Evolutionary conservation across 2,329 filamentous ascomycete genomes (phyloP).

Genomic region (Clonostachys sp.): DNA sequence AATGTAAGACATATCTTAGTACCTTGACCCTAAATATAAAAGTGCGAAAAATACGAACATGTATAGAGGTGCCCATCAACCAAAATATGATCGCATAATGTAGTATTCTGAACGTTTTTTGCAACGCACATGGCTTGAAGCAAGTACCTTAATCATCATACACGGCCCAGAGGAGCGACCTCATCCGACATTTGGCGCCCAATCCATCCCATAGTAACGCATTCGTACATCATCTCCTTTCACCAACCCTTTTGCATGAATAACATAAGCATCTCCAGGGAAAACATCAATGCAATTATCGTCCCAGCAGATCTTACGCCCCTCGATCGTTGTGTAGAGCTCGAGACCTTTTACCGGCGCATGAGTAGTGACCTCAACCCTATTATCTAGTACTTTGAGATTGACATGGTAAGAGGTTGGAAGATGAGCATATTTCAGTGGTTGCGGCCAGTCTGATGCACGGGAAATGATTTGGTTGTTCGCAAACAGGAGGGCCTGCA

Average conservation of each 20-base stretch:
- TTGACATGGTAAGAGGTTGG: neutral
- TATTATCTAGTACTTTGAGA: neutral
- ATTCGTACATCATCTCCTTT: neutral
- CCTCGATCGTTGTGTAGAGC: neutral
- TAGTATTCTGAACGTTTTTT: no score
- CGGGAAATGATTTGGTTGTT: neutral
- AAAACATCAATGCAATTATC: neutral
- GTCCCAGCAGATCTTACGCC: neutral
- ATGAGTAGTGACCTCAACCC: neutral
- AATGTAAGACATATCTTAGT: no score
- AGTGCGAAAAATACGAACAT: no score
- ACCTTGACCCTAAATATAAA: no score
- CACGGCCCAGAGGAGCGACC: no score
- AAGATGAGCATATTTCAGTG: neutral
- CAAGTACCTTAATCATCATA: no score
- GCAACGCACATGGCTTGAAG: no score
- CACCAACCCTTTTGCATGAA: neutral
- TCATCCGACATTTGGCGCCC: neutral
- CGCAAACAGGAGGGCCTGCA: neutral
- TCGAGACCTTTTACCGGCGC: neutral
- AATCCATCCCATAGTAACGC: slow-evolving; percentile 1
- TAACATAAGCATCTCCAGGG: neutral
- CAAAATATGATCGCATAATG: no score
- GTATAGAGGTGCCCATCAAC: no score
- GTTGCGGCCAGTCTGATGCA: neutral